A percentile compares a stretch with the other conserved stretches of the same genome.
Evolutionary conservation across 2,329 filamentous ascomycete species (phyloP).

Genomic region (Aspergillus sp.): DNA sequence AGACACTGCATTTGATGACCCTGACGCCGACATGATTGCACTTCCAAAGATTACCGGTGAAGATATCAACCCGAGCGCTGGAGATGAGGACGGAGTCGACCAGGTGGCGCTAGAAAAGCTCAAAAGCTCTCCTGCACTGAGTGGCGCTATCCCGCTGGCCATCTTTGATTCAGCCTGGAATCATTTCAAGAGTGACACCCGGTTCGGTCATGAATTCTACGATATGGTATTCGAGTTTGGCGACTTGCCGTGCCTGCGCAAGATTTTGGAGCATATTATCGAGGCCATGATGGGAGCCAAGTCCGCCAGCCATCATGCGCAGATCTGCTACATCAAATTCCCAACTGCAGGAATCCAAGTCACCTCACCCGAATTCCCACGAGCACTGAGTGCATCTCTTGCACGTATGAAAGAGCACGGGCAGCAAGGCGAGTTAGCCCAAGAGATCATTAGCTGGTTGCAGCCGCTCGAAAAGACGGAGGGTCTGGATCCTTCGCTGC

Average conservation of each 20-base stretch:
- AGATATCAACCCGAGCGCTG: conserved; percentile 53
- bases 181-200: conserved; percentile 64
- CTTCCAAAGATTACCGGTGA: conserved; percentile 58
- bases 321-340: conserved; percentile 66
- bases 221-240: conserved; percentile 69
- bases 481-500: conserved; percentile 50
- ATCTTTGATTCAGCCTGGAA: conserved; percentile 84
- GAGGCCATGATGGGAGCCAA: conserved; percentile 55
- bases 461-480: conserved; percentile 40
- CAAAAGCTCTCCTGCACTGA: conserved; percentile 71
- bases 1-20: conserved; percentile 34
- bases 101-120: conserved; percentile 58
- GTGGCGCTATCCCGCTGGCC: conserved; percentile 87
- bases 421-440: conserved; percentile 37
- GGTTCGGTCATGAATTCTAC: conserved; percentile 72
- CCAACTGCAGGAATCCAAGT: conserved; percentile 63
- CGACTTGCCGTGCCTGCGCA: conserved; percentile 58
- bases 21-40: conserved; percentile 53
- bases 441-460: conserved; percentile 47
- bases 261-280: conserved; percentile 70
- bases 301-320: conserved; percentile 58
- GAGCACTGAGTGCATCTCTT: conserved; percentile 63
- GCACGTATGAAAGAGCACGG: conserved; percentile 54
- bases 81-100: conserved; percentile 51
- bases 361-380: conserved; percentile 66